Evolutionary conservation across 192 early-diverging fungal genomes (phyloP), one percentile per base, ranked within the genome.

Genomic region (Backusella australiensis): DNA sequence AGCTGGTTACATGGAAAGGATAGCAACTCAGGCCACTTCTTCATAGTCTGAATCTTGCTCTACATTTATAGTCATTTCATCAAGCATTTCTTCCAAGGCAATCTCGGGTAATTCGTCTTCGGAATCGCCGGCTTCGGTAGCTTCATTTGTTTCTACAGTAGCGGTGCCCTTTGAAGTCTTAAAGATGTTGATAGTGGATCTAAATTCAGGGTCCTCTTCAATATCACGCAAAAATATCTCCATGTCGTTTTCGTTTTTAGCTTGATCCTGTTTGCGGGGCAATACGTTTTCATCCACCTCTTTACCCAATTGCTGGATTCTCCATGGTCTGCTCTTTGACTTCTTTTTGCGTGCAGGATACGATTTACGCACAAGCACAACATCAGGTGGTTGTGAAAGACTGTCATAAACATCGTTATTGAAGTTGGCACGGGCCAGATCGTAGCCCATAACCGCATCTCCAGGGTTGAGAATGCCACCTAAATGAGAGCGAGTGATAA

Each of bases 221-320:
- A 99, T 86, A 86, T 99, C 98, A 77, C 96, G 91, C 91, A 98
- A 84, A 86, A 99, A 99, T 77, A 94, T 77, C 82, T 99, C 98
- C 80, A 93, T 94, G 85, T 99, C 98, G 59, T 92, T 83, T 69
- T 98, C 96, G 52, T 90, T 89, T 74, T 88, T 87, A 49, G 89
- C 91, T 81, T 87, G 82, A 41, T 97, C 96, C 74, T 91, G 86
- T 79, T 95, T 95, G 38, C 86, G 86, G 74, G 90, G 89, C 19
- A 87, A 82, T 80, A 91, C 85, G 29, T 63, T 63, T 23, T 96
- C 95, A 77, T 96, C 96, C 67, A 93, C 88, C 84, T 97, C 95
- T 88, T 97, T 98, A 72, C 83, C 88, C 32, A 99, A 86, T 66
- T 91, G 86, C 82, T 91, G 91, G 77, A 99, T 87, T 85, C 91